A percentile compares a stretch with the other conserved stretches of the same genome.
Evolutionary conservation across 1,284 basidiomycete genomes (phyloP).

Genomic region (Cryptococcus hybrid): DNA sequence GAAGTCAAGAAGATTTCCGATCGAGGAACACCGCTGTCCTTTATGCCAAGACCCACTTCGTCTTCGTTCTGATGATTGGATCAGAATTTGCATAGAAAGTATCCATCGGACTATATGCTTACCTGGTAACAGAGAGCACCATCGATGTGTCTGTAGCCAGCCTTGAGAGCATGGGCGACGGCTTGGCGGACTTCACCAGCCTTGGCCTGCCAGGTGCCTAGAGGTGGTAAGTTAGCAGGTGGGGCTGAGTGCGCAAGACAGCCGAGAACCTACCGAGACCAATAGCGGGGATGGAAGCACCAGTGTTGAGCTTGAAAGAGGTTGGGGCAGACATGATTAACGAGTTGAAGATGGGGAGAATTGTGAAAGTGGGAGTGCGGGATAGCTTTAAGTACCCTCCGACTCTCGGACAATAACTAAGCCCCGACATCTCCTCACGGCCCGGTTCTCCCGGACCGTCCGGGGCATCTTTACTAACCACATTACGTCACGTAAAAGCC

Average conservation of each 20-base stretch:
- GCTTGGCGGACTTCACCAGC: conserved; percentile 66
- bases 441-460: no score
- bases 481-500: no score
- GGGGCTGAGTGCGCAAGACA: no score
- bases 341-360: background rate
- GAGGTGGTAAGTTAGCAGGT: background rate
- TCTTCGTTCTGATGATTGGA: conserved; percentile 62
- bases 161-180: conserved; percentile 69
- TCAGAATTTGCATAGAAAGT: background rate
- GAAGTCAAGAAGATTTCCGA: conserved; percentile 72
- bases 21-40: conserved; percentile 70
- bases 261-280: conserved; percentile 61
- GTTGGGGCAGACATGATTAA: conserved; percentile 49
- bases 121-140: conserved; percentile 62
- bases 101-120: conserved; percentile 1
- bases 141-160: conserved; percentile 75
- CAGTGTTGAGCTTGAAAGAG: conserved; percentile 65
- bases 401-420: no score
- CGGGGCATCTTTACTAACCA: no score
- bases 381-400: no score
- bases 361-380: no score
- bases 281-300: conserved; percentile 63
- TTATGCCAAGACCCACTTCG: conserved; percentile 80
- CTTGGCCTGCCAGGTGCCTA: conserved; percentile 74
- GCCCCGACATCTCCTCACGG: no score